A percentile compares a stretch with the other conserved stretches of the same genome.
phyloP scores from a whole-genome alignment of 106 monocot species.

The Acorus calamus region DNA sequence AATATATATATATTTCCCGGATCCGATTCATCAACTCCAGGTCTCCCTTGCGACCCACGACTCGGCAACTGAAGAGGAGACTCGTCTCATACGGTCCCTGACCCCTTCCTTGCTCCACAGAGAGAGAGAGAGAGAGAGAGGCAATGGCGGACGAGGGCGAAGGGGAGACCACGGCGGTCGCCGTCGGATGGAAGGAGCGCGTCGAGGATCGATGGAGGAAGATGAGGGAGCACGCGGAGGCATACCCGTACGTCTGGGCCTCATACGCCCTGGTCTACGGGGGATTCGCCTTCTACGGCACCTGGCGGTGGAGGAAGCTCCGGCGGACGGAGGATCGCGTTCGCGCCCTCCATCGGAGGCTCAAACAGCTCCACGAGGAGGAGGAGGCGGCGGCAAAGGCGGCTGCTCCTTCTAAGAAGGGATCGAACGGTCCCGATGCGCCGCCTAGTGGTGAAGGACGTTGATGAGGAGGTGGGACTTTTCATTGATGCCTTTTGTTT shows the following conservation, averaged over 20 bases:
- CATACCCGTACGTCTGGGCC: slow-evolving; percentile 91
- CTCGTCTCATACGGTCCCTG: too few species aligned
- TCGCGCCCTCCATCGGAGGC: slow-evolving; percentile 51
- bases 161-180: slow-evolving; percentile 2
- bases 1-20: too few species aligned
- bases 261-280: slow-evolving; percentile 92
- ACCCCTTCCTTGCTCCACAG: too few species aligned
- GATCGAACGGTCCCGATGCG: not conserved
- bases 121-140: not conserved
- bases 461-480: too few species aligned
- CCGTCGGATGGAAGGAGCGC: slow-evolving; percentile 19
- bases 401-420: not conserved
- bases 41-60: too few species aligned
- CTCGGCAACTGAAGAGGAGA: too few species aligned
- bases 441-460: not conserved
- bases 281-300: slow-evolving; percentile 45
- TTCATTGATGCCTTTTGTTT: too few species aligned
- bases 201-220: slow-evolving; percentile 38
- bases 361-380: slow-evolving; percentile 45
- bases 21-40: too few species aligned
- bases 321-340: slow-evolving; percentile 74
- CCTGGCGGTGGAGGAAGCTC: slow-evolving; percentile 70
- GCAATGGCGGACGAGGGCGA: not conserved
- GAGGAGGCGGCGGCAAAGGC: slow-evolving; percentile 24
- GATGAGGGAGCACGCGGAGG: slow-evolving; percentile 82